A percentile compares a stretch with the other conserved stretches of the same genome.
Evolutionary conservation across 805 yeast species (phyloP).

Genomic region (Schizosaccharomyces lindneri): DNA sequence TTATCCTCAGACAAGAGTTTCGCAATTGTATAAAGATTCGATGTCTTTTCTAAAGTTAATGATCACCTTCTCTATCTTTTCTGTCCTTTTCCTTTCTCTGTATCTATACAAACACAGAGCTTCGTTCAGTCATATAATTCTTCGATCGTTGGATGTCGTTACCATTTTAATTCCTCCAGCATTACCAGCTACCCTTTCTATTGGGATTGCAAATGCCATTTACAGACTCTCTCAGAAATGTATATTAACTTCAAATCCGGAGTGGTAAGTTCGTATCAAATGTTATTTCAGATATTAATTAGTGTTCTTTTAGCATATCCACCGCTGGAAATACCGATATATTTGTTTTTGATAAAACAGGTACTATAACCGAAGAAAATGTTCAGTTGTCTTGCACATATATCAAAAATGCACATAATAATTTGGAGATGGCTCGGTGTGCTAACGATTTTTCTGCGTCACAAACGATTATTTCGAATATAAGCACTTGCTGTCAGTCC

Average conservation of each 20-base stretch:
- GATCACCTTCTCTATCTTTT: conserved; percentile 61
- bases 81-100: conserved; percentile 60
- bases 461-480: neutral
- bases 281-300: neutral
- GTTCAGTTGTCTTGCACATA: conserved; percentile 55
- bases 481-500: conserved; percentile 59
- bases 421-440: conserved; percentile 5
- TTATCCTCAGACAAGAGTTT: conserved; percentile 82
- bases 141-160: conserved; percentile 78
- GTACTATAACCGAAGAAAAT: conserved; percentile 92
- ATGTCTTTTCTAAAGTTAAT: conserved; percentile 88
- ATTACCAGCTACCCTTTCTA: conserved; percentile 85
- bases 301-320: conserved; percentile 21
- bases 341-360: conserved; percentile 87
- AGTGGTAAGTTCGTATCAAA: conserved; percentile 22
- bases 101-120: conserved; percentile 52
- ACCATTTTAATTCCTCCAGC: conserved; percentile 98
- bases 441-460: neutral
- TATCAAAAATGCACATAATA: conserved; percentile 9
- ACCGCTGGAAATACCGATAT: conserved; percentile 87
- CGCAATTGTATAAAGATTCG: conserved; percentile 81
- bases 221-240: conserved; percentile 39
- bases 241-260: conserved; percentile 80
- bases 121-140: conserved; percentile 36
- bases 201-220: conserved; percentile 84